Base-by-base conservation (phyloP, 1,284 basidiomycete species). In the Tilletia horrida region DNA sequence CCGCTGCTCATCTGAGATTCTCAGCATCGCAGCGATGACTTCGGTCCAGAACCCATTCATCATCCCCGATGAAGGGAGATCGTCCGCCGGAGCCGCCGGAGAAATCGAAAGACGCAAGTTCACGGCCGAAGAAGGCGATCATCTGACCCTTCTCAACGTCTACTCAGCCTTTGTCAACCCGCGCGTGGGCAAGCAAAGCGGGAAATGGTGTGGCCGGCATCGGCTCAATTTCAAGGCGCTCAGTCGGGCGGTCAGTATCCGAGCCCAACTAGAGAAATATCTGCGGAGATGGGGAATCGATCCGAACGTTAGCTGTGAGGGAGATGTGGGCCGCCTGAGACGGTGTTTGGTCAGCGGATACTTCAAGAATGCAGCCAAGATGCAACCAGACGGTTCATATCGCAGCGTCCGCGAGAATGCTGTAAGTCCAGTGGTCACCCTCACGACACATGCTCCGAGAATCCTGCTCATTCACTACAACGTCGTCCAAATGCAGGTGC, bases 111-210 rank as follows among this genome's bases (percentile, higher is more conserved):
- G 92, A 62, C 85, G 95, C 65, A 95, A 96, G 78, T 98, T 98
- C 76, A 95, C 92, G 0, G 93, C 93, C 0, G 92, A 96, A 82
- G 94, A 99, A 87, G 96, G 96, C 73, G 94, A 97, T 79, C 92
- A 95, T 80, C 84, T 97, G 4, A 97, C 93, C 1, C 84, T 94
- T 4, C 82, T 97, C 27, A 97, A 97, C 82, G 91, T 92, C 2
- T 98, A 93, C 84, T 95, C 96, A 75, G 92, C 91, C 0, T 99
- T 98, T 82, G 86, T 87, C 25, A 87, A 78, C 62, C 65, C 70
- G 25, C 70, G 86, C 76, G 90, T 90, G 74, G 95, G 94, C 0
- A 86, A 86, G 40, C 89, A 90, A 1, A 85, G 85, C 86, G 89
- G 90, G 0, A 87, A 88, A 8, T 98, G 95, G 94, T 96, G 93